Percentiles rank a stretch among this genome's conserved stretches.
These are phyloP conservation scores for Candida xiaguanensis DNA, from an alignment of 805 yeast genomes.

Conservation along the genomic window DNA sequence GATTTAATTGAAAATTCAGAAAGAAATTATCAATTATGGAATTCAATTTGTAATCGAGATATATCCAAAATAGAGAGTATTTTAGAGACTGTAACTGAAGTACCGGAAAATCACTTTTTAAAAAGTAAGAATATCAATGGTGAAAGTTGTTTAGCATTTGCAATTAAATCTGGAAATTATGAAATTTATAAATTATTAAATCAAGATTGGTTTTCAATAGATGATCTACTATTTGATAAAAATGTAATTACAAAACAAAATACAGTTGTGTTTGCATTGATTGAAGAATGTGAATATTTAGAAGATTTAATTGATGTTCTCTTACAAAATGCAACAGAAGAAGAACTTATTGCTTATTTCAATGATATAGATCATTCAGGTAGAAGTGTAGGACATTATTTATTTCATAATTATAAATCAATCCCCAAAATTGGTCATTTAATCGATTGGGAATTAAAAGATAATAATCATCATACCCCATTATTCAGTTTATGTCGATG, in stretches of 20 bases:
- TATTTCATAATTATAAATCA: constrained; percentile 53
- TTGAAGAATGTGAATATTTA: constrained; percentile 42
- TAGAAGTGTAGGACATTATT: constrained; percentile 70
- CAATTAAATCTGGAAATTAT: constrained; percentile 47
- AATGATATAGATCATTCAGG: constrained; percentile 48
- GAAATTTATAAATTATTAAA: constrained; percentile 45
- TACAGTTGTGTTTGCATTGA: constrained; percentile 60
- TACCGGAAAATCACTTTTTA: constrained; percentile 19
- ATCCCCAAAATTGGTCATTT: constrained; percentile 52
- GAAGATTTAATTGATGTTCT: constrained; percentile 43
- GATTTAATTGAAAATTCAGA: constrained; percentile 40
- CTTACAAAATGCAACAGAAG: constrained; percentile 32
- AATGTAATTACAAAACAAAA: constrained; percentile 50
- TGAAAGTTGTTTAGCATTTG: constrained; percentile 66
- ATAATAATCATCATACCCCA: constrained; percentile 71
- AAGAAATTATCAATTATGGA: constrained; percentile 53
- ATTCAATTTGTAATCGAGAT: constrained; percentile 37
- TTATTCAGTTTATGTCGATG: constrained; percentile 70
- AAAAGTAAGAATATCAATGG: constrained; percentile 44
- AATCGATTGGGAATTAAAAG: constrained; percentile 68
- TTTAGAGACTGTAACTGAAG: constrained; percentile 10
- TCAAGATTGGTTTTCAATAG: constrained; percentile 53
- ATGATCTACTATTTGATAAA: constrained; percentile 64
- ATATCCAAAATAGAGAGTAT: constrained; percentile 12
- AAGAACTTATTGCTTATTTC: constrained; percentile 49